phyloP scores from a whole-genome alignment of 2,329 filamentous ascomycete species.

The Exophiala bonariae region DNA sequence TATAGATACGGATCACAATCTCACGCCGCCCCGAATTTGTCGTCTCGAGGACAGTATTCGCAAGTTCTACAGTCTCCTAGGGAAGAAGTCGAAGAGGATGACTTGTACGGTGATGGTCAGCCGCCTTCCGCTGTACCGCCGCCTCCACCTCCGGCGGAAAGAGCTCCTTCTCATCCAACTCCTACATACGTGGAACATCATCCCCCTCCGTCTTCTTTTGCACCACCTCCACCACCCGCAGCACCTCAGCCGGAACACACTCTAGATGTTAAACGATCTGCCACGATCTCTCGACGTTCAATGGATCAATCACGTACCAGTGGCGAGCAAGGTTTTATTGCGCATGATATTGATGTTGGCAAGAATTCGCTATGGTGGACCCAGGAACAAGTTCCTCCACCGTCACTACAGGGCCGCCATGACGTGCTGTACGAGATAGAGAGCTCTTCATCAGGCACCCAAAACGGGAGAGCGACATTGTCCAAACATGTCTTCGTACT shows the following conservation, averaged over 20 bases:
- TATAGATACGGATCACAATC: conserved; percentile 51
- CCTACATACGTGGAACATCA: conserved; percentile 39
- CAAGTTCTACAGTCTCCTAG: conserved; percentile 30
- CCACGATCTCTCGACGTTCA: conserved; percentile 58
- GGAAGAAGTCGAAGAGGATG: conserved; percentile 42
- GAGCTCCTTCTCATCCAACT: conserved; percentile 30
- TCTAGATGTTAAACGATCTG: conserved; percentile 61
- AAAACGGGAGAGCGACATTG: conserved; percentile 68
- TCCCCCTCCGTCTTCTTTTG: conserved; percentile 48
- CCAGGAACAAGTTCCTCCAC: conserved; percentile 74
- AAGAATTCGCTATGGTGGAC: conserved; percentile 82
- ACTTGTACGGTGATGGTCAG: conserved; percentile 48
- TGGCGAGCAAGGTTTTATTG: conserved; percentile 79
- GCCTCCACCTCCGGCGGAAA: not conserved
- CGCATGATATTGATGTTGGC: conserved; percentile 80
- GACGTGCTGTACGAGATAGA: conserved; percentile 83
- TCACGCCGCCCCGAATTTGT: conserved; percentile 31
- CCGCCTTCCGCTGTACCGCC: conserved; percentile 28
- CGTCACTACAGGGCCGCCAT: conserved; percentile 75
- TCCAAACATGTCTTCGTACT: conserved; percentile 84
- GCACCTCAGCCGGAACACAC: conserved; percentile 53
- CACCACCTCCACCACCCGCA: conserved; percentile 42
- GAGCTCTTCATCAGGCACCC: conserved; percentile 69
- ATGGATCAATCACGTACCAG: conserved; percentile 75
- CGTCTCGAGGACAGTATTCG: conserved; percentile 27